Evolutionary conservation across 495 filamentous ascomycete genomes (phyloP).

Genomic region (Penicillium roqueforti): DNA sequence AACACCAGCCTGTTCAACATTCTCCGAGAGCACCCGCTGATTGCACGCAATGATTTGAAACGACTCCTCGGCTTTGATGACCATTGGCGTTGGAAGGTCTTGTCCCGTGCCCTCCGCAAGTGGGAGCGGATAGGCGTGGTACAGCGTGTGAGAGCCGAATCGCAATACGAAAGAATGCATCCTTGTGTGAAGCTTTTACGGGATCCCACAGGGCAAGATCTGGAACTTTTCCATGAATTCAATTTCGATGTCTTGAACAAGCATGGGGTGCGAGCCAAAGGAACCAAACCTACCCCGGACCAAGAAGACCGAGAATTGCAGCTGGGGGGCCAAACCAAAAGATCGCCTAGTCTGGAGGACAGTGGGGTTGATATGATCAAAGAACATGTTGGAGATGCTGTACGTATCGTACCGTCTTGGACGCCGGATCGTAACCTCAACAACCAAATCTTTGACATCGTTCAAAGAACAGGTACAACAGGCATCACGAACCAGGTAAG

Average conservation of each 20-base stretch:
- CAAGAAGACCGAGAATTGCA: conserved; percentile 33
- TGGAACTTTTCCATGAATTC: conserved; percentile 51
- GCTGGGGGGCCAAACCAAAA: conserved; percentile 22
- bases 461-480: conserved; percentile 45
- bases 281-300: neutral
- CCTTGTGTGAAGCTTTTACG: conserved; percentile 69
- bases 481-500: conserved; percentile 53
- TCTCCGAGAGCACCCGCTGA: conserved; percentile 41
- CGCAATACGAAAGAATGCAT: conserved; percentile 42
- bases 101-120: conserved; percentile 64
- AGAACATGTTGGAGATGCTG: conserved; percentile 32
- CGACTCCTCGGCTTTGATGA: conserved; percentile 55
- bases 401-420: conserved; percentile 50
- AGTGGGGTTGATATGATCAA: conserved; percentile 20
- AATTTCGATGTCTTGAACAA: conserved; percentile 25
- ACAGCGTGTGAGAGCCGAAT: conserved; percentile 61
- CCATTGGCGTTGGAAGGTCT: conserved; percentile 60
- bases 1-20: conserved; percentile 44
- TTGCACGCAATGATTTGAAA: conserved; percentile 60
- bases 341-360: conserved; percentile 14
- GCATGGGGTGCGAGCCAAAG: conserved; percentile 28
- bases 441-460: conserved; percentile 52
- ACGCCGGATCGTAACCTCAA: conserved; percentile 46
- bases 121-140: conserved; percentile 66
- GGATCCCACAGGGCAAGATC: conserved; percentile 64